phyloP scores from a whole-genome alignment of 331 rosid species.

The Ulmus americana region DNA sequence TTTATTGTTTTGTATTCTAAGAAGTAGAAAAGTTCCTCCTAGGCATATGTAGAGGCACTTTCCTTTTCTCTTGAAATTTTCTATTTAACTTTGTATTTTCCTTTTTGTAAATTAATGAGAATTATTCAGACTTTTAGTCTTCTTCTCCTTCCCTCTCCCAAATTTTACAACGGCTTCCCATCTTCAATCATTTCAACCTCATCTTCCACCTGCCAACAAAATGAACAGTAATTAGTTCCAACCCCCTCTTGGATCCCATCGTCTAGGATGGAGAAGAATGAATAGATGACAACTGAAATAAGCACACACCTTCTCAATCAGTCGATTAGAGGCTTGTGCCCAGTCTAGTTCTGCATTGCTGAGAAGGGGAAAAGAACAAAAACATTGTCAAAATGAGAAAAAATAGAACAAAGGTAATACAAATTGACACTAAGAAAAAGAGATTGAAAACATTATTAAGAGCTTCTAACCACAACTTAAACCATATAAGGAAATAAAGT shows the following conservation, averaged over 20 bases:
- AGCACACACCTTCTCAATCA: slow-evolving; percentile 38
- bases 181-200: slow-evolving; percentile 32
- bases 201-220: slow-evolving; percentile 38
- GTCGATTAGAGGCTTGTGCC: slow-evolving; percentile 38
- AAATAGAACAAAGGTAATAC: background rate
- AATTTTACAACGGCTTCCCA: slow-evolving; percentile 16
- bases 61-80: too few relatives aligned
- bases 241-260: background rate
- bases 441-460: background rate
- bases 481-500: background rate
- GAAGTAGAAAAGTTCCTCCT: too few relatives aligned
- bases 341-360: slow-evolving; percentile 45
- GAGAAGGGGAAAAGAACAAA: slow-evolving; percentile 17
- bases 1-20: too few relatives aligned
- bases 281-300: background rate
- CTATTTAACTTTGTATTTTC: too few relatives aligned
- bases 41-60: too few relatives aligned
- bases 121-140: too few relatives aligned
- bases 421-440: background rate
- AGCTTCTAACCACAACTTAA: background rate
- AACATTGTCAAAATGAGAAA: slow-evolving; percentile 1
- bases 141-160: too few relatives aligned
- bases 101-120: too few relatives aligned
- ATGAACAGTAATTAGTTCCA: background rate
- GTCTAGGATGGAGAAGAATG: background rate